Conservation (phyloP, 805 yeast species). For the fission yeast (Schizosaccharomyces pombe) region DNA sequence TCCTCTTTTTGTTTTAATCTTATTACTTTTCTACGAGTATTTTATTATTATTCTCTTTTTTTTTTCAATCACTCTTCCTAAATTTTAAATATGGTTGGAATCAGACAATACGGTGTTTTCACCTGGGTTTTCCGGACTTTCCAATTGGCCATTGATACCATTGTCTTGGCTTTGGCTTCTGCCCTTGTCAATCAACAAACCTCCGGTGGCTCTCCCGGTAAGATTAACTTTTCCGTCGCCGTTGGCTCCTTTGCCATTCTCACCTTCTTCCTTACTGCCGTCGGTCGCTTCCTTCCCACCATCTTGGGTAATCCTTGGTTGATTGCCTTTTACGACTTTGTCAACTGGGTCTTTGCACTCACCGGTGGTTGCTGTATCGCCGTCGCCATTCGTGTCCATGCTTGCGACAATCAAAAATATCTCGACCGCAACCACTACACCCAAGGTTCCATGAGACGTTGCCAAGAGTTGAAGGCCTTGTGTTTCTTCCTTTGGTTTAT, state of each 20-base stretch:
- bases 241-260: slow-evolving; percentile 71
- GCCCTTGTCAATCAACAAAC: slow-evolving; percentile 53
- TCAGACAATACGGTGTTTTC: slow-evolving; percentile 19
- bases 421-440: slow-evolving; percentile 40
- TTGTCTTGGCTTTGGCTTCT: slow-evolving; percentile 70
- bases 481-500: slow-evolving; percentile 67
- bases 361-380: slow-evolving; percentile 90
- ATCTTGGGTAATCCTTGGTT: slow-evolving; percentile 74
- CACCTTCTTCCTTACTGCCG: slow-evolving; percentile 53
- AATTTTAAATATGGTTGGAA: neutral
- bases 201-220: slow-evolving; percentile 29
- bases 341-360: slow-evolving; percentile 77
- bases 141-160: slow-evolving; percentile 53
- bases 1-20: neutral
- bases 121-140: slow-evolving; percentile 52
- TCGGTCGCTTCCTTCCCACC: slow-evolving; percentile 45
- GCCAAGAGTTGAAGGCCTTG: slow-evolving; percentile 84
- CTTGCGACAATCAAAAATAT: slow-evolving; percentile 51
- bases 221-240: slow-evolving; percentile 74
- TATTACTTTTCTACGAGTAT: too few species aligned
- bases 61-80: neutral
- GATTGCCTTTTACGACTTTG: slow-evolving; percentile 52
- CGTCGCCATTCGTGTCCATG: slow-evolving; percentile 65
- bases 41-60: neutral
- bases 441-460: slow-evolving; percentile 61